Evolutionary conservation across 1,284 basidiomycete species (phyloP).

Genomic region (Ceratobasidium theobromae): DNA sequence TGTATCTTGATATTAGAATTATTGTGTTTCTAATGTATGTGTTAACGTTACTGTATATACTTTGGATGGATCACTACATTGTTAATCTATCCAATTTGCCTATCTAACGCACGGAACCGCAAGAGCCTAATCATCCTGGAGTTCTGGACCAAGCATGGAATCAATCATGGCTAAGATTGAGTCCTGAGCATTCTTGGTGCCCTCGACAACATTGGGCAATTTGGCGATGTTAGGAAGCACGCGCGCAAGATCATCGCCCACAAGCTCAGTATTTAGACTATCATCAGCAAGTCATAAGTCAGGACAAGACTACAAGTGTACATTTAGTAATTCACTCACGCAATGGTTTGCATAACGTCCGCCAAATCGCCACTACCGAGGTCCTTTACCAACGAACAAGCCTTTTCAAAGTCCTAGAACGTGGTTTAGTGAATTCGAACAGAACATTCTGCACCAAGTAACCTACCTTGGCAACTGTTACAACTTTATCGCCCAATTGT

Average conservation of each 20-base stretch:
- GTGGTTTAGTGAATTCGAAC: neutral
- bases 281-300: too few species aligned
- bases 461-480: neutral
- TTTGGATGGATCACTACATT: too few species aligned
- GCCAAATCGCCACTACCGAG: neutral
- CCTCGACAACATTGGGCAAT: neutral
- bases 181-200: neutral
- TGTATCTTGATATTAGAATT: too few species aligned
- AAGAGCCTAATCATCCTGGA: too few species aligned
- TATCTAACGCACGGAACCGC: too few species aligned
- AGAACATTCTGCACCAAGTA: neutral
- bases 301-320: too few species aligned
- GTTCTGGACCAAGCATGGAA: neutral
- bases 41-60: too few species aligned
- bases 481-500: neutral
- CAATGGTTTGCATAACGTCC: constrained; percentile 4
- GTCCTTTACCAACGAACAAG: neutral
- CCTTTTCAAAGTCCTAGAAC: neutral
- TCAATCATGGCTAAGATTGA: neutral
- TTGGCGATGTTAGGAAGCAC: neutral
- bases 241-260: neutral
- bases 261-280: neutral
- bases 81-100: too few species aligned
- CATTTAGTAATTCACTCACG: constrained; percentile 18
- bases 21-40: too few species aligned